Evolutionary conservation across 306 rosid species (phyloP).

Genomic region (Inga oerstediana): DNA sequence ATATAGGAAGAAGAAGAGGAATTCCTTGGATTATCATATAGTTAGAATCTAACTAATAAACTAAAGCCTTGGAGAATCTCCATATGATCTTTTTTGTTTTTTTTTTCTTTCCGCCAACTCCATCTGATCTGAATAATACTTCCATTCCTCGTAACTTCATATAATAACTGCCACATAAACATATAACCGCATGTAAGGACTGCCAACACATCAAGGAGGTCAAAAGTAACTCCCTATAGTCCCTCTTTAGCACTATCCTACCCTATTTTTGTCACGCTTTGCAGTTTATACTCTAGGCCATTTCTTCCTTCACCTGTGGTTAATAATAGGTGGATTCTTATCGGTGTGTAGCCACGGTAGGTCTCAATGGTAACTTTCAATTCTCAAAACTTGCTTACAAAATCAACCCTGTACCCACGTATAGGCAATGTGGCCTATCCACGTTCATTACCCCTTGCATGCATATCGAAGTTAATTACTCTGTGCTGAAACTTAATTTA

Average conservation of each 20-base stretch:
- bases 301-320: neutral
- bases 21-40: neutral
- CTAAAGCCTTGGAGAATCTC: neutral
- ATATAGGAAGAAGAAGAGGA: neutral
- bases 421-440: neutral
- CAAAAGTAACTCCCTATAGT: neutral
- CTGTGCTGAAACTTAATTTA: no score
- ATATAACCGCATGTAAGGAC: neutral
- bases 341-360: neutral
- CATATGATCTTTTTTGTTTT: neutral
- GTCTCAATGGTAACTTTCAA: neutral
- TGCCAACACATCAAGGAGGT: neutral
- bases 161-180: neutral
- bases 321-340: neutral
- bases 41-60: neutral
- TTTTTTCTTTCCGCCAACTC: neutral
- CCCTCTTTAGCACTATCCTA: neutral
- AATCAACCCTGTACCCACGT: neutral
- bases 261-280: neutral
- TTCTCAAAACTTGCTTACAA: neutral
- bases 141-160: neutral
- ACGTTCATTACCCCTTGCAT: neutral
- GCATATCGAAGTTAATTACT: neutral
- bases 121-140: neutral
- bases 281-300: neutral